Base-by-base conservation (phyloP, 2,329 filamentous ascomycete genomes). In the Colletotrichum abscissum region DNA sequence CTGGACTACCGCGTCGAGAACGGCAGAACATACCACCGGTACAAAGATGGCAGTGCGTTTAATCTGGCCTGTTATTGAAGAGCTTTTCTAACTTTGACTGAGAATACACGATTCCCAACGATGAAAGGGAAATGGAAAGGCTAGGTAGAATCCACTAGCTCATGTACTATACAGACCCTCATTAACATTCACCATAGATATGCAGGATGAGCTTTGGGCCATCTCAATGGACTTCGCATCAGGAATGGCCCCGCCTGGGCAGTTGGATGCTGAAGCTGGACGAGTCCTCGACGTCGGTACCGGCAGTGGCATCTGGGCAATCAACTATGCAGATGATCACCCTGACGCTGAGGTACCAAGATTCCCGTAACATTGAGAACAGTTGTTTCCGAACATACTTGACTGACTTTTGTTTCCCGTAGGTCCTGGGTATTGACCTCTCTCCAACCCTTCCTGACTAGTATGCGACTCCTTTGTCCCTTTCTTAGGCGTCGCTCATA, bases 121-220 rank as follows among this genome's bases (percentile, higher is more conserved):
- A 70, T 28, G 35, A 63, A 5, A 38, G 24, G 9, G 67, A 73
- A n/a, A 52, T 55, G 26, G 67, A 70, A n/a, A 63, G 71, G 8
- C 49, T 73, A 46, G 67, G 67, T 63, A 54, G 7, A 5, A 2
- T 19, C 16, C n/a, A 5, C 0, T 1, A 1, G 9, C 35, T 7
- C 28, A n/a, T 7, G 42, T 46, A 1, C 6, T n/a, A 3, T n/a
- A 8, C 12, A 38, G 8, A 28, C 14, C 12, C 5, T 46, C 42
- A 24, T 12, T 52, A 9, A 28, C 2, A 5, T 7, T 30, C 1
- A 19, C 8, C 11, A 12, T 2, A 78, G 87, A 90, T 71, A 79
- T 88, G 75, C 87, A 89, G 76, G 87, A 90, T 78, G 84, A 88
- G 75, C 84, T 90, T 77, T 86, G 86, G 77, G 86, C 84, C 56